These are phyloP conservation scores for Nicotiana knightiana DNA, from an alignment of 257 asterid species.

Conservation along the genomic window DNA sequence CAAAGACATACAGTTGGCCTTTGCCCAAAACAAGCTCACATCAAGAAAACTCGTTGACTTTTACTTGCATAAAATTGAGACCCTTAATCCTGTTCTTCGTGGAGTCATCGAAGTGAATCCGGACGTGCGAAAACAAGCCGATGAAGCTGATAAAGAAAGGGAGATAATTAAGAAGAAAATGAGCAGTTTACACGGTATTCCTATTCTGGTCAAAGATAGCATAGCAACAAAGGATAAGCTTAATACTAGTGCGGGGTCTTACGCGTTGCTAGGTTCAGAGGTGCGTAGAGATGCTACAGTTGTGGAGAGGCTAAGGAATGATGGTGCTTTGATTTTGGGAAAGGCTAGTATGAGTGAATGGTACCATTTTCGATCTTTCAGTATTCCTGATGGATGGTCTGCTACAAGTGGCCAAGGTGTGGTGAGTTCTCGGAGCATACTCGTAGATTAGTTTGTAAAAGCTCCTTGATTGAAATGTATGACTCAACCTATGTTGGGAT, in stretches of 20 bases:
- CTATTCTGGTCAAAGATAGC: conserved; percentile 65
- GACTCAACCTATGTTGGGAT: too few relatives aligned
- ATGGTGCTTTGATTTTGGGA: conserved; percentile 70
- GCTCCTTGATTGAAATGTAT: too few relatives aligned
- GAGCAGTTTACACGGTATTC: conserved; percentile 46
- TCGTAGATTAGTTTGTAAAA: too few relatives aligned
- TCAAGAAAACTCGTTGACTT: conserved; percentile 35
- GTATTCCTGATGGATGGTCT: conserved; percentile 57
- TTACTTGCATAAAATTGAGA: conserved; percentile 34
- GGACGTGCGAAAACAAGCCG: conserved; percentile 45
- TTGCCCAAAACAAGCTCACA: conserved; percentile 22
- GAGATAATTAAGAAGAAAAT: not conserved
- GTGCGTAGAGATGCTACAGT: conserved; percentile 61
- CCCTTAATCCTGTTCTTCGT: conserved; percentile 49
- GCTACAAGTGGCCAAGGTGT: conserved; percentile 53
- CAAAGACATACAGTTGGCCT: conserved; percentile 28
- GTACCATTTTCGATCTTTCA: conserved; percentile 36
- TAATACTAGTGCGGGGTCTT: conserved; percentile 56
- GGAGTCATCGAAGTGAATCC: conserved; percentile 62
- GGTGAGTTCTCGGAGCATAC: conserved; percentile 31
- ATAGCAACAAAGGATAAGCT: conserved; percentile 53
- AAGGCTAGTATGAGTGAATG: conserved; percentile 77
- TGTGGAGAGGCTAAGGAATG: conserved; percentile 46
- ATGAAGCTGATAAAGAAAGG: conserved; percentile 36
- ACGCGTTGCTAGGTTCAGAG: conserved; percentile 49